phyloP scores from a whole-genome alignment of 495 filamentous ascomycete species.

The Jackrogersella minutella region DNA sequence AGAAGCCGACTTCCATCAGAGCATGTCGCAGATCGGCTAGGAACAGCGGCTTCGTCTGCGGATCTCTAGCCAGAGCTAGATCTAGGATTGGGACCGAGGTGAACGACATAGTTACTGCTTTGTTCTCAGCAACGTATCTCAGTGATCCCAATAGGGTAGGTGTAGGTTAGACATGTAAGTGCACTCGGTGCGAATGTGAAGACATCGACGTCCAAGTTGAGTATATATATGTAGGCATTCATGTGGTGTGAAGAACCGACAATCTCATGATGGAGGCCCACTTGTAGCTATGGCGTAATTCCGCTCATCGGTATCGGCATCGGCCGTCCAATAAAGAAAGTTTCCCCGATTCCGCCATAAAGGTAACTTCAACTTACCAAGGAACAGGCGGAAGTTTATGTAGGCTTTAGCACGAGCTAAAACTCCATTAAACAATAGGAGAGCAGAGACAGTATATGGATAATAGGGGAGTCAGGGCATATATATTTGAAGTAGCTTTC shows the following conservation, averaged over 20 bases:
- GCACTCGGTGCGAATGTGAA: not conserved
- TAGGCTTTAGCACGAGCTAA: not conserved
- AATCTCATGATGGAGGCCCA: slow-evolving; percentile 34
- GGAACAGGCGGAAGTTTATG: not conserved
- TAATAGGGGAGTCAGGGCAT: not conserved
- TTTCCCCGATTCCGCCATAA: slow-evolving; percentile 11
- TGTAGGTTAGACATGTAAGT: not conserved
- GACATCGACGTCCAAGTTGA: not conserved
- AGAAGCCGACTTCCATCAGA: slow-evolving; percentile 88
- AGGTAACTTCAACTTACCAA: not conserved
- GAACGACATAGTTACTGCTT: slow-evolving; percentile 65
- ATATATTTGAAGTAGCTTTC: not conserved
- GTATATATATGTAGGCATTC: not conserved
- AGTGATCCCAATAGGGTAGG: not conserved
- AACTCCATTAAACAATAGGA: not conserved
- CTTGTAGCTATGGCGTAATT: slow-evolving; percentile 43
- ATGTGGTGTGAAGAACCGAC: not conserved
- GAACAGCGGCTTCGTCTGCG: slow-evolving; percentile 77
- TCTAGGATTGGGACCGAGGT: slow-evolving; percentile 82
- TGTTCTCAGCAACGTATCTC: no score
- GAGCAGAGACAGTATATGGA: not conserved
- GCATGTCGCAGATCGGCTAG: slow-evolving; percentile 76
- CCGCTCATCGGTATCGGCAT: slow-evolving; percentile 42
- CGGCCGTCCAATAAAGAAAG: slow-evolving; percentile 25
- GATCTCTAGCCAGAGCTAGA: slow-evolving; percentile 67